A percentile compares a stretch with the other conserved stretches of the same genome.
Conservation (phyloP, 2,329 filamentous ascomycete species). For the Cladosporium cucumerinum region DNA sequence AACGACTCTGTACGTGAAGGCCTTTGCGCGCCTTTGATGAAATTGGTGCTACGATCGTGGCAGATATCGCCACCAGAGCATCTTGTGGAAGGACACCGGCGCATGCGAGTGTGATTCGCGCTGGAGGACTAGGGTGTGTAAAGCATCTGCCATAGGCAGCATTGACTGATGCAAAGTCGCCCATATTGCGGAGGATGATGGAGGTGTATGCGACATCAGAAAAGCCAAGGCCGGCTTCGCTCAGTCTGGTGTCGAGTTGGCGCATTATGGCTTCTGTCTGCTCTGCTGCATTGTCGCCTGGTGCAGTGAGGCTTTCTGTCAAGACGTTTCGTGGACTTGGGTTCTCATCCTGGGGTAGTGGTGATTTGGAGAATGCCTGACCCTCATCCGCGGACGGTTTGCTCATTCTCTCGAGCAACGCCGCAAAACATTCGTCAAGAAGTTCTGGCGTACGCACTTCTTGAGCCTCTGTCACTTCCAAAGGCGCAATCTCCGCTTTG, state of each 20-base stretch:
- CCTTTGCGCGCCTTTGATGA: constrained; percentile 39
- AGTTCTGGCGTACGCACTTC: constrained; percentile 58
- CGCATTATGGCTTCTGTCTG: constrained; percentile 42
- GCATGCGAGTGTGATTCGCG: constrained; percentile 78
- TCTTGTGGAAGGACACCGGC: constrained; percentile 62
- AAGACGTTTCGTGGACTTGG: constrained; percentile 18
- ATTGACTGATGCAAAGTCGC: constrained; percentile 74
- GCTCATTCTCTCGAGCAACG: not conserved
- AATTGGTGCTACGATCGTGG: constrained; percentile 41
- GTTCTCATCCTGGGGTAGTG: not conserved
- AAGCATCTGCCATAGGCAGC: constrained; percentile 73
- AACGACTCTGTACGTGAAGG: constrained; percentile 86
- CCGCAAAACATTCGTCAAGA: constrained; percentile 61
- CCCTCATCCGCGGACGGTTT: not conserved
- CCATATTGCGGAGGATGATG: constrained; percentile 74
- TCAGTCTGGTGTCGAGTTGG: constrained; percentile 32
- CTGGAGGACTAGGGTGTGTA: constrained; percentile 72
- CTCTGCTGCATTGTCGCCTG: constrained; percentile 38
- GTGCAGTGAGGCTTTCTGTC: constrained; percentile 34
- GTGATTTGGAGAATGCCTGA: not conserved
- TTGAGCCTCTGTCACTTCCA: constrained; percentile 7
- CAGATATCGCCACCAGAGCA: constrained; percentile 59
- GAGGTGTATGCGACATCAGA: constrained; percentile 44
- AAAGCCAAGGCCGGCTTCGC: constrained; percentile 28
- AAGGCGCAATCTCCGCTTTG: constrained; percentile 19